These are phyloP conservation scores for Eucalyptus polybractea DNA, from an alignment of 345 rosid species.

Conservation along the genomic window DNA sequence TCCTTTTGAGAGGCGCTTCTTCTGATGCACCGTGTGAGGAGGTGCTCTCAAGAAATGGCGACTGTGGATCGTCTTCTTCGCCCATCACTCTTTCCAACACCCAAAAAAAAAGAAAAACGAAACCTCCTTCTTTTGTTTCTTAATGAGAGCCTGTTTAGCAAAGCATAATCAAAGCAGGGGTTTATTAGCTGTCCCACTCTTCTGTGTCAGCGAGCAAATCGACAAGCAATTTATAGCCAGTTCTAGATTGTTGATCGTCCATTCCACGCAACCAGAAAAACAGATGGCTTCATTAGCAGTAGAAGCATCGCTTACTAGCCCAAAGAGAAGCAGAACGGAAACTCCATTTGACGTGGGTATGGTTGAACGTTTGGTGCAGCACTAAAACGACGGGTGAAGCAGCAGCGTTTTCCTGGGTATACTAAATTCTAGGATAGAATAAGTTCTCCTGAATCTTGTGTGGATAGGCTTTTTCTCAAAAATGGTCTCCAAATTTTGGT, in stretches of 20 bases:
- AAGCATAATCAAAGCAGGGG: neutral
- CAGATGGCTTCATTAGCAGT: neutral
- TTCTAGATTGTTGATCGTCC: neutral
- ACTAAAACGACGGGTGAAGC: neutral
- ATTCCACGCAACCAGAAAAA: neutral
- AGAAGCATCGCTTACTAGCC: neutral
- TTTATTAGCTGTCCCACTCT: neutral
- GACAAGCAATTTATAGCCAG: neutral
- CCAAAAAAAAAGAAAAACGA: neutral
- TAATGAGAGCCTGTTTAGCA: neutral
- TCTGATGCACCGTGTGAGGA: neutral
- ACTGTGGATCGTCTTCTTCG: neutral
- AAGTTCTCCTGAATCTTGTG: neutral
- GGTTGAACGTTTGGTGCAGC: neutral
- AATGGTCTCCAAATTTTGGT: too few relatives aligned
- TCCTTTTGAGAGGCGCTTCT: slow-evolving; percentile 11
- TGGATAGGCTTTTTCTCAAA: neutral
- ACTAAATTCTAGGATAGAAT: too few relatives aligned
- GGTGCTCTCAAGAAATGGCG: neutral
- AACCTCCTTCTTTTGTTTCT: neutral
- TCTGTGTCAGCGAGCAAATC: neutral
- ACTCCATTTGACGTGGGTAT: neutral
- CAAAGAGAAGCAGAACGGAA: neutral
- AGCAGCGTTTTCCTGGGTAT: neutral
- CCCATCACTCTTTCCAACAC: neutral